These are phyloP conservation scores for Angomonas deanei DNA, from an alignment of 208 protist species.

Conservation along the genomic window DNA sequence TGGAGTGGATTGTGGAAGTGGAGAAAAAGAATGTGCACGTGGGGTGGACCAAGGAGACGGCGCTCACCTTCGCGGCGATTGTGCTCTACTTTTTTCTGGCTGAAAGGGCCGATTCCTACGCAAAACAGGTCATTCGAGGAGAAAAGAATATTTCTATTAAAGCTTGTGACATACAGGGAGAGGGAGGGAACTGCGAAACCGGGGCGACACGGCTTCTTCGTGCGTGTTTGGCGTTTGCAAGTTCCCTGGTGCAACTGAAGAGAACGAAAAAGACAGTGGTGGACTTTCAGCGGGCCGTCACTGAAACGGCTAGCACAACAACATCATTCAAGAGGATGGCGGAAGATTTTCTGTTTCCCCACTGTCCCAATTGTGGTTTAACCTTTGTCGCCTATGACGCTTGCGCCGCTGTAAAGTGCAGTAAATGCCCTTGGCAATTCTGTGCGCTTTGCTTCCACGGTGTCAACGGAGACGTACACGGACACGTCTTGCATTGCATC, in stretches of 20 bases:
- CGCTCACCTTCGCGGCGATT: not conserved
- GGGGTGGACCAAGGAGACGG: not conserved
- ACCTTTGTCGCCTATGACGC: not conserved
- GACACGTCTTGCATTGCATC: not conserved
- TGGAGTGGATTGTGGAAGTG: too few relatives aligned
- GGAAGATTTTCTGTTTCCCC: not conserved
- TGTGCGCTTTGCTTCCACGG: not conserved
- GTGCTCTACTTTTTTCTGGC: not conserved
- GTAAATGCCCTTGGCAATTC: not conserved
- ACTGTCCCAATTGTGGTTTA: not conserved
- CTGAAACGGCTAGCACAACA: too few relatives aligned
- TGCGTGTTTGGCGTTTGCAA: not conserved
- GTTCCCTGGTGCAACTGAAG: not conserved
- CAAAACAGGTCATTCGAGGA: not conserved
- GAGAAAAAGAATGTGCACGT: too few relatives aligned
- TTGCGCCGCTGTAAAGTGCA: not conserved
- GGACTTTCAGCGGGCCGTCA: too few relatives aligned
- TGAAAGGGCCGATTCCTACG: not conserved
- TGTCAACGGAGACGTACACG: not conserved
- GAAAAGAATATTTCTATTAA: not conserved
- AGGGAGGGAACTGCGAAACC: not conserved
- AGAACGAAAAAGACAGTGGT: too few relatives aligned
- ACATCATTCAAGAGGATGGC: not conserved
- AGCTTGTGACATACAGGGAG: not conserved
- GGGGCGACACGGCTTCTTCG: not conserved